phyloP scores from a whole-genome alignment of 805 yeast species.

The Spencermartinsiella europaea region DNA sequence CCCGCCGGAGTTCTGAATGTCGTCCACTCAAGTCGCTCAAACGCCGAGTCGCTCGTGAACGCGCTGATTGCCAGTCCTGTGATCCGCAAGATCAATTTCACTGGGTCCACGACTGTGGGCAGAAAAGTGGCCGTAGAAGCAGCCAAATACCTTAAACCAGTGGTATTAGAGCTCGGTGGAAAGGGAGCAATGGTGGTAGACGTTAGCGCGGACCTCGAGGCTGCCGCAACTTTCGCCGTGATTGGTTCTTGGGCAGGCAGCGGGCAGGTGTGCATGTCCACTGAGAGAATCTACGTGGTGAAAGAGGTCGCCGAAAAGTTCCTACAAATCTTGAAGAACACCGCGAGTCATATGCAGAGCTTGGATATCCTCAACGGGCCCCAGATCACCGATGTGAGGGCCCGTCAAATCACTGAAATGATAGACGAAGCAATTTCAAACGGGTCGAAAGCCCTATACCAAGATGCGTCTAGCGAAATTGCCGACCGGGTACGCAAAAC shows the following conservation, averaged over 20 bases:
- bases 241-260: constrained; percentile 71
- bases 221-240: constrained; percentile 55
- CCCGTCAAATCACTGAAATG: constrained; percentile 19
- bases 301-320: constrained; percentile 61
- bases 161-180: constrained; percentile 83
- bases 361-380: constrained; percentile 3
- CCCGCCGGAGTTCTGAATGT: constrained; percentile 79
- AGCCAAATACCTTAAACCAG: constrained; percentile 68
- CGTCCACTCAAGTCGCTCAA: constrained; percentile 29
- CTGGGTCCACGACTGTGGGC: constrained; percentile 83
- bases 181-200: constrained; percentile 77
- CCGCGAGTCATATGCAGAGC: constrained; percentile 4
- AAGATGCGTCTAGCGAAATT: constrained; percentile 64
- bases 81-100: constrained; percentile 76
- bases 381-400: constrained; percentile 3
- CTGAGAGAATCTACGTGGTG: constrained; percentile 73
- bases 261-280: constrained; percentile 86
- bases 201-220: constrained; percentile 59
- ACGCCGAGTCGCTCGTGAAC: constrained; percentile 57
- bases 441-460: constrained; percentile 63
- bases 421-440: constrained; percentile 60
- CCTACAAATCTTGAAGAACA: constrained; percentile 40
- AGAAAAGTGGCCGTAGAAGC: constrained; percentile 64
- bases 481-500: constrained; percentile 32
- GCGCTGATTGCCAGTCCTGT: constrained; percentile 64